Base-by-base conservation (phyloP, 1,284 basidiomycete genomes). In the Serendipita sp. region DNA sequence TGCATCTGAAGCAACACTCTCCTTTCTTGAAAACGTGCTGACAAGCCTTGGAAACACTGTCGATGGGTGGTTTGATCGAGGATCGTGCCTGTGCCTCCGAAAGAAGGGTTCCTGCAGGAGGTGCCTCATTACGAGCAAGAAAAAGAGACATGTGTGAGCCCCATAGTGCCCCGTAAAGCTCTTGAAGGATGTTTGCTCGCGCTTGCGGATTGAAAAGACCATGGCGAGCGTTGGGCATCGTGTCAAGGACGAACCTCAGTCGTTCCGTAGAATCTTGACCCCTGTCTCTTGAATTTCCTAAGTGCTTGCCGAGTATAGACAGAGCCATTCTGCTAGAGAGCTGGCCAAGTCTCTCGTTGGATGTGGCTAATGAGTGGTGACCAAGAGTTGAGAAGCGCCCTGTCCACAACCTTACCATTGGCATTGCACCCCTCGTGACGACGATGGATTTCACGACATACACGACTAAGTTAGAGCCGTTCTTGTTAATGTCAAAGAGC, bases 1-100 rank as follows among this genome's bases (percentile, higher is more conserved):
- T 91, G 88, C 91, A 93, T 45, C 88, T 81, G 72, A 91, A 93
- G 67, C 90, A 92, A 68, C 87, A 84, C 70, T 93, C 90, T 15
- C 88, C 88, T 69, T 88, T 90, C 72, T 82, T 84, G 72, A 91
- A 88, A 60, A 91, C 86, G 69, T 85, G 80, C 0, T 82, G 84
- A 70, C 88, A 91, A 0, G 85, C 80, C 65, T 82, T 77, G 12
- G 53, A 35, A n/a, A 30, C 53, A 4, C 86, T 88, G 15, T 82
- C 82, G 12, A 81, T 72, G 0, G 82, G 70, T 4, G 78, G 77
- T n/a, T 82, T 81, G 79, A 64, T 78, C 79, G 10, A 78, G 80
- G 2, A 79, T 80, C 4, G 78, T 17, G 75, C 73, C 72, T 91
- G 88, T 30, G 84, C 80, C 62, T 88, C 84, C 67, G 81, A 82